These are phyloP conservation scores for Nicotiana knightiana DNA, from an alignment of 257 asterid genomes.

Conservation along the genomic window DNA sequence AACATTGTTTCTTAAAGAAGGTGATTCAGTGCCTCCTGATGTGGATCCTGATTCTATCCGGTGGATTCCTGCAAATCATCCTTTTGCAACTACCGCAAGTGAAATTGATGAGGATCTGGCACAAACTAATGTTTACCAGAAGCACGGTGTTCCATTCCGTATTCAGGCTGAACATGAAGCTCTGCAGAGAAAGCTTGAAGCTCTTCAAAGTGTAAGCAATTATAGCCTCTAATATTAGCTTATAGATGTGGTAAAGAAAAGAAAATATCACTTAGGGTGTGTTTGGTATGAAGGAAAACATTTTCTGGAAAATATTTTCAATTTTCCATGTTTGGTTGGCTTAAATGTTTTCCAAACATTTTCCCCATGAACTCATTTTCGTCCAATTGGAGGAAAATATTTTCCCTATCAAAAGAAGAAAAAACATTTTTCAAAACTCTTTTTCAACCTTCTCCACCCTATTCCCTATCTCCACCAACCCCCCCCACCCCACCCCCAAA, in stretches of 20 bases:
- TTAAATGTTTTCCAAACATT: no score
- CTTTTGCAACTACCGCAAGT: slow-evolving; percentile 93
- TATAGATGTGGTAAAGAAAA: neutral
- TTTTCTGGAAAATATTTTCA: no score
- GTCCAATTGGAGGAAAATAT: no score
- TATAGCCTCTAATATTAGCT: neutral
- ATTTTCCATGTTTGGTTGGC: no score
- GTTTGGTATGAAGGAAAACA: no score
- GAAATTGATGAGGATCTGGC: slow-evolving; percentile 94
- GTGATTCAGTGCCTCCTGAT: slow-evolving; percentile 88
- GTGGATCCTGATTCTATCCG: slow-evolving; percentile 97
- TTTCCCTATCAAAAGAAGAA: no score
- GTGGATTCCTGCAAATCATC: slow-evolving; percentile 99
- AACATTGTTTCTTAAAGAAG: slow-evolving; percentile 87
- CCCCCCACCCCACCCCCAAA: no score
- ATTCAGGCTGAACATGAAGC: slow-evolving; percentile 98
- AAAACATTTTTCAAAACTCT: no score
- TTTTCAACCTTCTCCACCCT: no score
- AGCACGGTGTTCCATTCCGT: slow-evolving; percentile 96
- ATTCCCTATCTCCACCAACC: no score
- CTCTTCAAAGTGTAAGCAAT: slow-evolving; percentile 73
- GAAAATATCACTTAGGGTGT: no score
- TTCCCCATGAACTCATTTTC: no score
- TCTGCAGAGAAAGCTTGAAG: slow-evolving; percentile 89
- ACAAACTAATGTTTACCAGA: slow-evolving; percentile 81